Conservation (phyloP, 2,329 filamentous ascomycete genomes). For the Polychaeton citri region DNA sequence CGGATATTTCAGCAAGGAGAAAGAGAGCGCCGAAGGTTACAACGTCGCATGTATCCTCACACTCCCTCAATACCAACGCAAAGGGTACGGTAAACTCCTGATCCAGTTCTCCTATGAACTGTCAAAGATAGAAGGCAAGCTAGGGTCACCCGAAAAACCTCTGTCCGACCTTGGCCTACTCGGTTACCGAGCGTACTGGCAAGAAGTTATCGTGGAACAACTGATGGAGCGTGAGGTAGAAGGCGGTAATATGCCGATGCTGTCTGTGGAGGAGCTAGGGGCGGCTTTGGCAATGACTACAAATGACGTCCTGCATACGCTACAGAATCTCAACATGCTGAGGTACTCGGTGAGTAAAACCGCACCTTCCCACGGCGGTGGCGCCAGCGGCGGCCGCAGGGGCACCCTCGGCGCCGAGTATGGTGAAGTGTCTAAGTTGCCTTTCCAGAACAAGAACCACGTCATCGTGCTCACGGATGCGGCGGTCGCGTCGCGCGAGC, state of each 20-base stretch:
- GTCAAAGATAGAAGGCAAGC: constrained; percentile 84
- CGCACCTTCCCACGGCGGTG: background rate
- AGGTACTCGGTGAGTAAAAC: constrained; percentile 55
- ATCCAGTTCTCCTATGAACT: constrained; percentile 98
- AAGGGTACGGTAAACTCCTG: constrained; percentile 81
- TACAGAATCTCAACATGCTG: constrained; percentile 90
- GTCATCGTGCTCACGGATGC: constrained; percentile 86
- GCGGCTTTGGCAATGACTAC: constrained; percentile 83
- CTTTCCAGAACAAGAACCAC: constrained; percentile 66
- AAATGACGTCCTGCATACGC: constrained; percentile 85
- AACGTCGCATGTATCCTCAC: constrained; percentile 98
- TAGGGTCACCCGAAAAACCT: constrained; percentile 93
- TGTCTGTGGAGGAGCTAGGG: constrained; percentile 78
- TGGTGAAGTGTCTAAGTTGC: constrained; percentile 1
- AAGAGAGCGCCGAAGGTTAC: constrained; percentile 91
- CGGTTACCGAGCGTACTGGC: constrained; percentile 95
- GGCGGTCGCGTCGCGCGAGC: constrained; percentile 54
- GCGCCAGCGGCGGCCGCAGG: background rate
- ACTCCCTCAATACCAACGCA: constrained; percentile 87
- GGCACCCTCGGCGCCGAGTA: background rate
- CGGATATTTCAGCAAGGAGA: constrained; percentile 99
- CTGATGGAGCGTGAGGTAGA: constrained; percentile 58
- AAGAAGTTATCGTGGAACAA: constrained; percentile 80
- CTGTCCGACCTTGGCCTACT: constrained; percentile 85
- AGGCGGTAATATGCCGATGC: constrained; percentile 42